Base-by-base conservation (phyloP, 1,139 yeast species). In the Taphrina flavorubra region DNA sequence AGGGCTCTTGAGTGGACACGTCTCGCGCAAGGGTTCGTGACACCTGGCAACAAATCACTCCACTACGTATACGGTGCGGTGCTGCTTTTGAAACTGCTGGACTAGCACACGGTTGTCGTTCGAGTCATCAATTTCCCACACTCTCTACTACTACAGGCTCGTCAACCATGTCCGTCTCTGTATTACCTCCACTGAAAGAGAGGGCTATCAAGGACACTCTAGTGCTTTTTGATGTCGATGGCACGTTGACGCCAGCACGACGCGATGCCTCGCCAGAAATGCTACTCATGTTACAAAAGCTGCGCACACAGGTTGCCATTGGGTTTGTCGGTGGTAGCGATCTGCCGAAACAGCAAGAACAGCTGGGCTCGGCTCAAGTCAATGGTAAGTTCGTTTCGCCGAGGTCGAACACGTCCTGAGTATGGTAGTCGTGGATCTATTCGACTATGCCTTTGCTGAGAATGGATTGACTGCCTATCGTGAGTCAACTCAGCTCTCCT, bases 251-350 rank as follows among this genome's bases (percentile, higher is more conserved):
- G 60, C 99, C 98, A 74, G 98, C 99, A 71, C 90, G 99, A 83
- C 86, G 90, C 79, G 81, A 77, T 68, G 82, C 90, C 76, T 87
- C 97, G 62, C 89, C 86, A 69, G 97, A 92, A 80, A 89, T 94
- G 88, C 85, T 82, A 77, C 80, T 85, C 72, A 82, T 89, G 68
- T 85, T 94, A 76, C 79, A 80, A 72, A 85, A 87, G 75, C 85
- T 95, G 78, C 89, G 97, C 82, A 82, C 91, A 82, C 91, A 92
- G 83, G 94, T 87, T 74, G 97, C 89, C 68, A 86, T 94, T 81
- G 99, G 99, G 70, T 94, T 92, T 76, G 99, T 94, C 73, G 99
- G 99, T 79, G 99, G 99, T 75, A 88, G 96, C 65, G 99, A 94
- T 80, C 86, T 95, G 76, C 83, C 86, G 78, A 94, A 94, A 82